Percentiles rank a stretch among this genome's conserved stretches.
Conservation (phyloP, 371 early-diverging fungal genomes). For the Mortierella polycephala region DNA sequence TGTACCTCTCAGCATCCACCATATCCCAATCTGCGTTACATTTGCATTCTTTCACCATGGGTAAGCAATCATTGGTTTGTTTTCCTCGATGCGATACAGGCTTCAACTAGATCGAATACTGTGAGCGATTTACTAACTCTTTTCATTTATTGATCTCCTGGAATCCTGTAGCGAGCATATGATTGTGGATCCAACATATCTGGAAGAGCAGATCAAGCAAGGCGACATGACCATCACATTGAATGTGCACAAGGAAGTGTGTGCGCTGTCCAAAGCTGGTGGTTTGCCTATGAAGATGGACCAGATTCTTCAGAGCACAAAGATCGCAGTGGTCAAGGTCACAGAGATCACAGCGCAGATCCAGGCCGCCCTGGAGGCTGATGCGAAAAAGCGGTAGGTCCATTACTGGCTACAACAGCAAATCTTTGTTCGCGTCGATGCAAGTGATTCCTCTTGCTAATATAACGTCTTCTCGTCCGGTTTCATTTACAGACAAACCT, state of each 20-base stretch:
- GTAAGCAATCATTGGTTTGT: constrained; percentile 56
- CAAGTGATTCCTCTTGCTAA: not conserved
- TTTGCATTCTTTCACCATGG: constrained; percentile 92
- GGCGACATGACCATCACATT: constrained; percentile 90
- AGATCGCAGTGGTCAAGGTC: constrained; percentile 80
- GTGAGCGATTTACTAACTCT: no score
- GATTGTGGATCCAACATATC: constrained; percentile 85
- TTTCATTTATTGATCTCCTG: not conserved
- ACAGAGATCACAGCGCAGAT: constrained; percentile 79
- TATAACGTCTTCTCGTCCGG: no score
- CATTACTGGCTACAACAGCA: not conserved
- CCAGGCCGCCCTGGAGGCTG: constrained; percentile 68
- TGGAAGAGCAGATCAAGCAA: constrained; percentile 87
- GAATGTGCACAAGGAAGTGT: constrained; percentile 92
- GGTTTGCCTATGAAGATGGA: constrained; percentile 79
- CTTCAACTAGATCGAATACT: no score
- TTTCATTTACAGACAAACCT: constrained; percentile 1
- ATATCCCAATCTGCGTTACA: constrained; percentile 92
- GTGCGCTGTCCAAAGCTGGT: constrained; percentile 92
- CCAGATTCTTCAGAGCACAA: constrained; percentile 78
- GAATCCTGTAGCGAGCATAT: constrained; percentile 64
- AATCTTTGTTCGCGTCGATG: no score
- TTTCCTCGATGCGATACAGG: not conserved
- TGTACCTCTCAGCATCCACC: constrained; percentile 93
- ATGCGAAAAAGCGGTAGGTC: constrained; percentile 52